Evolutionary conservation across 345 rosid species (phyloP).

Genomic region (Passiflora organensis): DNA sequence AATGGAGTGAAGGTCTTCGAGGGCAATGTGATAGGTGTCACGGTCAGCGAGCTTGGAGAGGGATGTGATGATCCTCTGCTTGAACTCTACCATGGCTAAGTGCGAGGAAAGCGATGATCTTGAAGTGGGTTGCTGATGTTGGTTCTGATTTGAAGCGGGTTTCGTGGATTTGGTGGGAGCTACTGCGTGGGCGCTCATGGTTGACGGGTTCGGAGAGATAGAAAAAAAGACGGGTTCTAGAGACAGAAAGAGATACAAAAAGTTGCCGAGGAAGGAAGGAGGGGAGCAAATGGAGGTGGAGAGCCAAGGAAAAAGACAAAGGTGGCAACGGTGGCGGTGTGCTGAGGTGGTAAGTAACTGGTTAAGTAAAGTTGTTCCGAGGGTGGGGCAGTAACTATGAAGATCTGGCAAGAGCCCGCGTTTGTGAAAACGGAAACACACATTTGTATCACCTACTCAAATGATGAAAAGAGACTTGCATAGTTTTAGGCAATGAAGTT

Average conservation of each 20-base stretch:
- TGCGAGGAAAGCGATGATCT: conserved; percentile 72
- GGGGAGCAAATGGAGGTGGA: neutral
- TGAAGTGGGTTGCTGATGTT: conserved; percentile 29
- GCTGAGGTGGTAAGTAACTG: too few relatives aligned
- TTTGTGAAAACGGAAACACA: too few relatives aligned
- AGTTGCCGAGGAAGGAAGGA: too few relatives aligned
- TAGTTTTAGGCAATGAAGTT: too few relatives aligned
- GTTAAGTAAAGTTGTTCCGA: too few relatives aligned
- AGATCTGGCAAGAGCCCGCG: too few relatives aligned
- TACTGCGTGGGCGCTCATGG: conserved; percentile 45
- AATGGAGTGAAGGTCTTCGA: conserved; percentile 78
- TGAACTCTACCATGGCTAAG: conserved; percentile 89
- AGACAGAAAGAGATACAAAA: neutral
- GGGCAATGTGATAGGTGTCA: conserved; percentile 90
- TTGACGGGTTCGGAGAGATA: neutral
- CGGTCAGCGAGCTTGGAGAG: conserved; percentile 90
- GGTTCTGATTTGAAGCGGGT: conserved; percentile 26
- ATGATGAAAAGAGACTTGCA: too few relatives aligned
- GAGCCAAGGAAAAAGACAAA: neutral
- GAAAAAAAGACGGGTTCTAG: neutral
- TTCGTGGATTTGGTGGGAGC: conserved; percentile 26
- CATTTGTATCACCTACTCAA: too few relatives aligned
- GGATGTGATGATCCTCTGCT: conserved; percentile 82
- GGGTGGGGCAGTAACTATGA: too few relatives aligned
- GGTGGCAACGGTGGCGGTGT: too few relatives aligned